phyloP scores from a whole-genome alignment of 1,284 basidiomycete species.

The Violaceomyces palustris region DNA sequence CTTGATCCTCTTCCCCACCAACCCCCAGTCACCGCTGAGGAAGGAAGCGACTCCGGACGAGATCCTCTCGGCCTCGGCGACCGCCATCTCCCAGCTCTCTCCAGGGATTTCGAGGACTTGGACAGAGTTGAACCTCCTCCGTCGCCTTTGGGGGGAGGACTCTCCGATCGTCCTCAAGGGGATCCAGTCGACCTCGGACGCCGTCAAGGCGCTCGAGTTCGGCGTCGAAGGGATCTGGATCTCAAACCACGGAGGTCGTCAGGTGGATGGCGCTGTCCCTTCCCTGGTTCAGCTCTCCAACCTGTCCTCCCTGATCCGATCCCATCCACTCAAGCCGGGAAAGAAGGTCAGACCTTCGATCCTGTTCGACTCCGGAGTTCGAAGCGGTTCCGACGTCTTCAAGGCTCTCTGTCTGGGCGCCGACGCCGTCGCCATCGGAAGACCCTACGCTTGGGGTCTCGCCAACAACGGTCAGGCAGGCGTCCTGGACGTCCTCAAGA shows the following conservation, averaged over 20 bases:
- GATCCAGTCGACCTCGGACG: conserved; percentile 37
- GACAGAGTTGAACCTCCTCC: conserved; percentile 34
- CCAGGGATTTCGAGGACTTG: conserved; percentile 40
- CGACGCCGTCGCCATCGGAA: conserved; percentile 41
- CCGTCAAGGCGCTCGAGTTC: conserved; percentile 32
- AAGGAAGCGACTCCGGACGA: conserved; percentile 34
- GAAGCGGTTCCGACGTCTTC: conserved; percentile 41
- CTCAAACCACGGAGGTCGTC: conserved; percentile 49
- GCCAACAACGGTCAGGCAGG: conserved; percentile 39
- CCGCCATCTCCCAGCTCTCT: conserved; percentile 36
- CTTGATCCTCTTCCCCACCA: too few relatives aligned
- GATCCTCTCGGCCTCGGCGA: conserved; percentile 21
- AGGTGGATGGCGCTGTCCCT: conserved; percentile 43
- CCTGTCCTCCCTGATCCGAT: conserved; percentile 27
- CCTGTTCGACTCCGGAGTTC: conserved; percentile 45
- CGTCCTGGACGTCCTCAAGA: conserved; percentile 34
- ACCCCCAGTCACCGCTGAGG: conserved; percentile 24
- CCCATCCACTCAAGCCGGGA: conserved; percentile 7
- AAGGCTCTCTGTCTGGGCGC: conserved; percentile 47
- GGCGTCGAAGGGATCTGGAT: conserved; percentile 47
- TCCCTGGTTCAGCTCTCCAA: conserved; percentile 31
- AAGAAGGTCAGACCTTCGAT: conserved; percentile 27
- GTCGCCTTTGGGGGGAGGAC: conserved; percentile 37
- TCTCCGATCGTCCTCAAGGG: conserved; percentile 48
- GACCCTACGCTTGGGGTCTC: conserved; percentile 46